These are phyloP conservation scores for Phytophthora europaea DNA, from an alignment of 352 stramenopile species.

Conservation along the genomic window DNA sequence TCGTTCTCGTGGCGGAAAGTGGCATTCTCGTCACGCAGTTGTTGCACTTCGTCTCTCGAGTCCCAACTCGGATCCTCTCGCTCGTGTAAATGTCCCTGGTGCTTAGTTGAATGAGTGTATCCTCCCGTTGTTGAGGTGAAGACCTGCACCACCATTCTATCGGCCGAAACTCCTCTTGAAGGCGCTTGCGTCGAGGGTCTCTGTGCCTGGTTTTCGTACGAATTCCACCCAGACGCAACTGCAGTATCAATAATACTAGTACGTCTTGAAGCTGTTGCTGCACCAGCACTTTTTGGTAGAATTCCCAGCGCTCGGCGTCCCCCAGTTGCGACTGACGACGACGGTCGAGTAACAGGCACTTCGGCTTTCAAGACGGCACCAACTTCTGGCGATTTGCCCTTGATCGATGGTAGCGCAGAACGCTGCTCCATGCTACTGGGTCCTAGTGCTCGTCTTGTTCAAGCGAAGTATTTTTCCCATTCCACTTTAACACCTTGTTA, in stretches of 20 bases:
- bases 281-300: conserved; percentile 42
- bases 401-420: conserved; percentile 27
- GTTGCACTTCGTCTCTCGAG: conserved; percentile 20
- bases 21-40: conserved; percentile 36
- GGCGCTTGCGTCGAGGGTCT: conserved; percentile 21
- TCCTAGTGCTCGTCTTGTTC: neutral
- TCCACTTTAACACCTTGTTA: conserved; percentile 23
- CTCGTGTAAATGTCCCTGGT: conserved; percentile 8
- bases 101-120: neutral
- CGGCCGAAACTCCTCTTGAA: conserved; percentile 2
- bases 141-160: conserved; percentile 10
- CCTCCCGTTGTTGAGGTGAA: conserved; percentile 14
- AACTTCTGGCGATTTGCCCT: conserved; percentile 11
- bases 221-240: conserved; percentile 8
- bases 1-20: conserved; percentile 41
- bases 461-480: neutral
- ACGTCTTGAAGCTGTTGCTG: conserved; percentile 21
- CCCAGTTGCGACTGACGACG: conserved; percentile 12
- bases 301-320: conserved; percentile 6
- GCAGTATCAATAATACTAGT: conserved; percentile 4
- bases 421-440: conserved; percentile 15
- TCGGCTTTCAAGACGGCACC: neutral
- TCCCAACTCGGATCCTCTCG: conserved; percentile 4
- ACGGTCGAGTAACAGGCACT: conserved; percentile 4
- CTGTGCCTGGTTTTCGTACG: conserved; percentile 12